These are phyloP conservation scores for Vigna radiata DNA, from an alignment of 306 rosid species.

Conservation along the genomic window DNA sequence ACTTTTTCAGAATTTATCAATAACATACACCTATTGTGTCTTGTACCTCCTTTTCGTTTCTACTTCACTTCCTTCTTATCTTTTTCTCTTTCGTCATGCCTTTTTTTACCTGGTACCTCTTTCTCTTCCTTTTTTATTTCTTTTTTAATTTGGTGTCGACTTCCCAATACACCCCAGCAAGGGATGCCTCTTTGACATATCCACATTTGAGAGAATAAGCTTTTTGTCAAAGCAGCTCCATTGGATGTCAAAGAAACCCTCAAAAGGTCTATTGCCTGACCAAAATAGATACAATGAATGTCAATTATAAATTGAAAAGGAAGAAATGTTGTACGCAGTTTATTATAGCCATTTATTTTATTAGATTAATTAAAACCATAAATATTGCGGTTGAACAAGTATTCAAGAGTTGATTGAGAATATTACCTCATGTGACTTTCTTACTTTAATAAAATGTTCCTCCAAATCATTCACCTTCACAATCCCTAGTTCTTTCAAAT, in stretches of 20 bases:
- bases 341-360: background rate
- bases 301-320: background rate
- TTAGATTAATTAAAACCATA: background rate
- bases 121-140: background rate
- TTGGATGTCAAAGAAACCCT: background rate
- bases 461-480: background rate
- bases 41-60: too few species aligned
- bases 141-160: background rate
- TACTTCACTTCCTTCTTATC: too few species aligned
- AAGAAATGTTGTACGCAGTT: background rate
- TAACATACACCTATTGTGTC: too few species aligned
- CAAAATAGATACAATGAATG: background rate
- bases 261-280: slow-evolving; percentile 1
- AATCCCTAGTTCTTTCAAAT: background rate
- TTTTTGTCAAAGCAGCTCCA: background rate
- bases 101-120: background rate
- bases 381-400: background rate
- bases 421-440: background rate
- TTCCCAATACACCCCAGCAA: background rate
- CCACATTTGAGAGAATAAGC: background rate
- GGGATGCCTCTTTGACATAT: background rate
- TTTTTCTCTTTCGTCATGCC: background rate
- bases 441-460: background rate
- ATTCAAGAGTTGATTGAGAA: background rate
- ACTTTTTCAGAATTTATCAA: too few species aligned